These are phyloP conservation scores for Wickerhamomyces chaumierensis DNA, from an alignment of 805 yeast species.

Conservation along the genomic window DNA sequence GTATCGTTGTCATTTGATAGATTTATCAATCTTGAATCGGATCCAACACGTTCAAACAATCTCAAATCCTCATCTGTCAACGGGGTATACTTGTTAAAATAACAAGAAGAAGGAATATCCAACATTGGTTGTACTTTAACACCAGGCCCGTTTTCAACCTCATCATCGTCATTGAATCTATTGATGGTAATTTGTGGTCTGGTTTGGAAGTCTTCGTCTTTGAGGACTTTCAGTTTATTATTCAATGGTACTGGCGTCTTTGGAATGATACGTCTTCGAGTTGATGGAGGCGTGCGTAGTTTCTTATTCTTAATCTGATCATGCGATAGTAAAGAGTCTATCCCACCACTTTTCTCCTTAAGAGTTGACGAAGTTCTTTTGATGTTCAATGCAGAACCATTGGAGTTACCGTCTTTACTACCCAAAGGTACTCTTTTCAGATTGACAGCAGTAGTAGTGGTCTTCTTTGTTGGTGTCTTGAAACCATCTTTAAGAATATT, in stretches of 20 bases:
- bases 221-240: not conserved
- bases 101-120: conserved; percentile 30
- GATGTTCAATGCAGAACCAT: not conserved
- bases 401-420: not conserved
- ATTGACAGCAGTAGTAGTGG: not conserved
- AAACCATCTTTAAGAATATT: not conserved
- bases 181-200: not conserved
- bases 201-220: not conserved
- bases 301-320: no score
- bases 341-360: no score
- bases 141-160: not conserved
- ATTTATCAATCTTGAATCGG: conserved; percentile 11
- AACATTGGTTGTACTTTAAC: not conserved
- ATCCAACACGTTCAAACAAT: conserved; percentile 15
- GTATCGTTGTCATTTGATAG: no score
- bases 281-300: not conserved
- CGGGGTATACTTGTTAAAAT: no score
- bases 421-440: not conserved
- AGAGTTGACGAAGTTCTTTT: not conserved
- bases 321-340: not conserved
- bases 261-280: not conserved
- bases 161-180: not conserved
- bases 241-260: not conserved
- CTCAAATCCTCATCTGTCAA: conserved; percentile 22
- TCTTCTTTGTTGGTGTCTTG: not conserved